A percentile compares a stretch with the other conserved stretches of the same genome.
Evolutionary conservation across 768 basidiomycete genomes (phyloP).

Genomic region (Sporobolomyces pararoseus): DNA sequence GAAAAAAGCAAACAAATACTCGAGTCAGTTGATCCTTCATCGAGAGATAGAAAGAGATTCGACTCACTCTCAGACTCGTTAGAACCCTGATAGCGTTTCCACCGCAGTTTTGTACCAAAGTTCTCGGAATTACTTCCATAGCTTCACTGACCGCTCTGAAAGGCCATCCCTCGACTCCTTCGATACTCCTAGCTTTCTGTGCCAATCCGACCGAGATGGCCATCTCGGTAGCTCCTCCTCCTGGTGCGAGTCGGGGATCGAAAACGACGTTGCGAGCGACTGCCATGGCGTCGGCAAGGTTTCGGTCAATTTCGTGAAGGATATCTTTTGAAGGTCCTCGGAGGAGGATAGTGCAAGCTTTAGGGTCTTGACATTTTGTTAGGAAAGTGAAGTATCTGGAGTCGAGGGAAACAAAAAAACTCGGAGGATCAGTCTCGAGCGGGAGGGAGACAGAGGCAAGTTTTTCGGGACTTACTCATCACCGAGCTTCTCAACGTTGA

Average conservation of each 20-base stretch:
- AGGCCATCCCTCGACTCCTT: slow-evolving; percentile 86
- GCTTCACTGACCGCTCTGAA: slow-evolving; percentile 90
- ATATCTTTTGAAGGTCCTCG: slow-evolving; percentile 98
- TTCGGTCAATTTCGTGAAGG: slow-evolving; percentile 95
- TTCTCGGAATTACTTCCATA: slow-evolving; percentile 94
- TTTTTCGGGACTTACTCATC: slow-evolving; percentile 63
- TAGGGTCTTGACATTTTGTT: slow-evolving; percentile 80
- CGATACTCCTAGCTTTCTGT: slow-evolving; percentile 69
- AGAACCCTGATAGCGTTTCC: slow-evolving; percentile 89
- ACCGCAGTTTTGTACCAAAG: slow-evolving; percentile 88
- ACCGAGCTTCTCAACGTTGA: slow-evolving; percentile 93
- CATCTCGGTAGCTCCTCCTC: slow-evolving; percentile 98
- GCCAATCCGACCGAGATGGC: slow-evolving; percentile 80
- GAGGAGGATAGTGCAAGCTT: slow-evolving; percentile 96
- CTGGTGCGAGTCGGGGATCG: slow-evolving; percentile 87
- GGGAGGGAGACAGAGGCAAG: no score
- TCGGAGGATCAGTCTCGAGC: no score
- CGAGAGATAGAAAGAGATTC: neutral
- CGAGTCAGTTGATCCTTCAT: neutral
- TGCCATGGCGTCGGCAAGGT: slow-evolving; percentile 94
- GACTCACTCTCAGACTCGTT: slow-evolving; percentile 84
- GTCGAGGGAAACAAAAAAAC: no score
- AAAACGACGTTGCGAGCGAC: slow-evolving; percentile 96
- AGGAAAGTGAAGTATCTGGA: slow-evolving; percentile 92
- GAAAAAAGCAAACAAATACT: no score